These are phyloP conservation scores for Scedosporium dehoogii DNA, from an alignment of 2,329 filamentous ascomycete species.

Conservation along the genomic window DNA sequence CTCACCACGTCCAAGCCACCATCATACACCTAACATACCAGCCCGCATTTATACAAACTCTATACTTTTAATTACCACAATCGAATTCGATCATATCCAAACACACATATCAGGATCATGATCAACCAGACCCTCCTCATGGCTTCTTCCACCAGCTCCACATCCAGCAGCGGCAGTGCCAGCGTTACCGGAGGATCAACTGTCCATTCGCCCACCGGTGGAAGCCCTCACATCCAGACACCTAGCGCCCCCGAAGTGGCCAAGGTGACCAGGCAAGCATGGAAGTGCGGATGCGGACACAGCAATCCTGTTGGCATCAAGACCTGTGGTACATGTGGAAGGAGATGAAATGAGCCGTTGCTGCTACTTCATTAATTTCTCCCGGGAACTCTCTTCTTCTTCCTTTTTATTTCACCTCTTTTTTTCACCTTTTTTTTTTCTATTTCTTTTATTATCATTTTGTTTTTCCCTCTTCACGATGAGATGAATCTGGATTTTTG, in stretches of 20 bases:
- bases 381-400: neutral
- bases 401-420: neutral
- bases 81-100: too few species aligned
- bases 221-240: neutral
- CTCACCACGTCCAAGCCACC: neutral
- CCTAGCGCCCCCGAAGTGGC: neutral
- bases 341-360: neutral
- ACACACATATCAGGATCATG: neutral
- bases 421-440: neutral
- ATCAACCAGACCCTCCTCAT: neutral
- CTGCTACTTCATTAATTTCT: too few species aligned
- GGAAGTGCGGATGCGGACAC: neutral
- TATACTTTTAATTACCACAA: too few species aligned
- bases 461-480: neutral
- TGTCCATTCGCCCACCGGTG: neutral
- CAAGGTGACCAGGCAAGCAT: neutral
- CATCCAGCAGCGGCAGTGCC: neutral
- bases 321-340: neutral
- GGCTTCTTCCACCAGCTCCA: neutral
- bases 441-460: neutral
- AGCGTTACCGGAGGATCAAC: neutral
- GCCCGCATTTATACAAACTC: neutral
- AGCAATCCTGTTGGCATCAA: neutral
- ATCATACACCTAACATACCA: neutral
- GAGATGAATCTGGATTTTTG: neutral